phyloP scores from a whole-genome alignment of 2,329 filamentous ascomycete species.

The Byssoonygena ceratinophila region DNA sequence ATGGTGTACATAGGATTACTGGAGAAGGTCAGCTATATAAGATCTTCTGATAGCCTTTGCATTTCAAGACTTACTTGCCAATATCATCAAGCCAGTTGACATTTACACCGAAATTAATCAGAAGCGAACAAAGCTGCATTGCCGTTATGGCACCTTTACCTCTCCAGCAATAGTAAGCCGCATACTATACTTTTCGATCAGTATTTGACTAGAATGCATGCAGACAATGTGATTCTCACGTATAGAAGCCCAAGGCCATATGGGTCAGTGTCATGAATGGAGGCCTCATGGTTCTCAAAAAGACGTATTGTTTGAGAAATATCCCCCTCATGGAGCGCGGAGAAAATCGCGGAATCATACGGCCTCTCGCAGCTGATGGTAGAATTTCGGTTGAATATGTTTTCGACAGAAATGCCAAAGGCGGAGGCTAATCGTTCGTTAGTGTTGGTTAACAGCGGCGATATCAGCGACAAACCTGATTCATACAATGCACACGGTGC shows the following conservation, averaged over 20 bases:
- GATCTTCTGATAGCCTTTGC: background rate
- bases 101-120: background rate
- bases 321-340: background rate
- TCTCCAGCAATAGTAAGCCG: background rate
- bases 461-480: background rate
- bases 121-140: background rate
- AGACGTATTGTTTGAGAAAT: background rate
- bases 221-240: background rate
- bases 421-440: background rate
- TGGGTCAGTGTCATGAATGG: background rate
- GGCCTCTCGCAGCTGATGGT: background rate
- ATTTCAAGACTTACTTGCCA: conserved; percentile 4
- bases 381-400: background rate
- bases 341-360: background rate
- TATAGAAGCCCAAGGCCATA: background rate
- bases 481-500: background rate
- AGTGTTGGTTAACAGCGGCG: background rate
- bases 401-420: background rate
- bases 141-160: background rate
- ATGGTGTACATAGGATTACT: conserved; percentile 3
- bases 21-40: background rate
- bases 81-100: conserved; percentile 11
- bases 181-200: background rate
- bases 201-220: background rate
- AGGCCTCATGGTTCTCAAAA: background rate